Conservation (phyloP, 305 asterid genomes). For the Stenogyne calaminthoides region DNA sequence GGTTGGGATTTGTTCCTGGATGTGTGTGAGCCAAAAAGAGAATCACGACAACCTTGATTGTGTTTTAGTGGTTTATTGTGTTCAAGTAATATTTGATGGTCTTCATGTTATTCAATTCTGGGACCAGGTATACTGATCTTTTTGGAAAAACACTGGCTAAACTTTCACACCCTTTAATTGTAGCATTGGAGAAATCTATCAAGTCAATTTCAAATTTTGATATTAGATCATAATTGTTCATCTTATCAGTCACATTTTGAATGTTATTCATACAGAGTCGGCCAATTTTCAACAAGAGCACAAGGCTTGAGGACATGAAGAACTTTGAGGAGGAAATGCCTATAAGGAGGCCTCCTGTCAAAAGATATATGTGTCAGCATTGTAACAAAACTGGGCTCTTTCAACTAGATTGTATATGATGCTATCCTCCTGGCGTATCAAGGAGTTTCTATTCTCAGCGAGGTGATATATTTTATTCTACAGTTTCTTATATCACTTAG, state of each 20-base stretch:
- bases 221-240: neutral
- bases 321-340: too few relatives aligned
- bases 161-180: neutral
- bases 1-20: neutral
- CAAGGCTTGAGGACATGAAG: conserved; percentile 87
- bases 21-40: neutral
- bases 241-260: conserved; percentile 17
- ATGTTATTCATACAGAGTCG: conserved; percentile 61
- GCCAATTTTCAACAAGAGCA: conserved; percentile 86
- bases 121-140: neutral
- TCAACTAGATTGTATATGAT: too few relatives aligned
- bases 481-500: neutral
- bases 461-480: conserved; percentile 22
- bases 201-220: neutral
- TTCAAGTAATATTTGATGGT: neutral
- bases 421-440: too few relatives aligned
- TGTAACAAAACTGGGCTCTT: too few relatives aligned
- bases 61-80: conserved; percentile 10
- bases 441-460: conserved; percentile 48
- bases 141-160: neutral
- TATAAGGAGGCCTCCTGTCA: conserved; percentile 54
- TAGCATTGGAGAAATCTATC: neutral
- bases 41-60: neutral
- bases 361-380: conserved; percentile 53
- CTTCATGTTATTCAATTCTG: neutral